These are phyloP conservation scores for Xylariaceae sp. DNA, from an alignment of 2,329 filamentous ascomycete genomes.

Conservation along the genomic window DNA sequence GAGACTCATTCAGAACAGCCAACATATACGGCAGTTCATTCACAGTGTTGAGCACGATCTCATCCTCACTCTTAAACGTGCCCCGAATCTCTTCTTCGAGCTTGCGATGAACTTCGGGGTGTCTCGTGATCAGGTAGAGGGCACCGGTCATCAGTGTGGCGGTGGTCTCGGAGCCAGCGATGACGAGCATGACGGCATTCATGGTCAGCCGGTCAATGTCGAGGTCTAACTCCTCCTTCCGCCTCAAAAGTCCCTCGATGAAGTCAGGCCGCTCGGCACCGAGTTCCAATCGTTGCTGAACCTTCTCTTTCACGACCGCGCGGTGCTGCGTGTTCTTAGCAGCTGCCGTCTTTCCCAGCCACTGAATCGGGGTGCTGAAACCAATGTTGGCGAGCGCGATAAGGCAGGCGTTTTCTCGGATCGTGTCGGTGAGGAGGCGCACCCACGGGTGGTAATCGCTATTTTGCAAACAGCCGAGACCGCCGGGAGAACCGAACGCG, in stretches of 20 bases:
- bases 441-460: slow-evolving; percentile 35
- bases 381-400: slow-evolving; percentile 19
- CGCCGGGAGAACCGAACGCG: slow-evolving; percentile 38
- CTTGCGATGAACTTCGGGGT: slow-evolving; percentile 32
- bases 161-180: slow-evolving; percentile 48
- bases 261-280: slow-evolving; percentile 31
- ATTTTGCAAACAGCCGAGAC: slow-evolving; percentile 34
- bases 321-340: slow-evolving; percentile 23
- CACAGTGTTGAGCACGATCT: slow-evolving; percentile 36
- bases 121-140: slow-evolving; percentile 36
- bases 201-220: slow-evolving; percentile 19
- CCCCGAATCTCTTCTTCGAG: slow-evolving; percentile 37
- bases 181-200: slow-evolving; percentile 33
- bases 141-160: slow-evolving; percentile 40
- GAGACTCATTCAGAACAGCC: slow-evolving; percentile 38
- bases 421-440: slow-evolving; percentile 27
- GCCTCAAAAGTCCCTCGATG: slow-evolving; percentile 29
- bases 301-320: slow-evolving; percentile 22
- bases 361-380: slow-evolving; percentile 15
- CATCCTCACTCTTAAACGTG: slow-evolving; percentile 33
- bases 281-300: slow-evolving; percentile 27
- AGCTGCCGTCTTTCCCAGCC: slow-evolving; percentile 14
- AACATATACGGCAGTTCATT: slow-evolving; percentile 36
- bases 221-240: slow-evolving; percentile 27
- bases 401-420: slow-evolving; percentile 23